Base-by-base conservation (phyloP, 2,329 filamentous ascomycete species). In the Dactylellina parvicollis region DNA sequence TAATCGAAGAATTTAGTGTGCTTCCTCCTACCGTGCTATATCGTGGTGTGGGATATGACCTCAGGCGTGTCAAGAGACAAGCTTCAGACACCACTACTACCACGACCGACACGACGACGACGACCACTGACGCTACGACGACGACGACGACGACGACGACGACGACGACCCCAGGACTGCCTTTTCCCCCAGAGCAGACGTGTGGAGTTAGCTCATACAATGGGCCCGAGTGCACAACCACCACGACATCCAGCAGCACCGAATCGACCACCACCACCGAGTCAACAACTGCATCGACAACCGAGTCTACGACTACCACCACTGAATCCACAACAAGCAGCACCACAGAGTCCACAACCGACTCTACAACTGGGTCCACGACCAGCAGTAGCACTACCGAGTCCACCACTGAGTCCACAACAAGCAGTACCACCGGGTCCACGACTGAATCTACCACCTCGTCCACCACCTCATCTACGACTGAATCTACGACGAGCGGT, bases 1-100 rank as follows among this genome's bases (percentile, higher is more conserved):
- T 18, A 32, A 7, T n/a, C n/a, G n/a, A n/a, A n/a, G n/a, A n/a
- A n/a, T n/a, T n/a, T 47, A 57, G 50, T 28, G 52, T 32, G 44
- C 30, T 36, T 1, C 46, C 34, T 12, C 28, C n/a, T 3, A 22
- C 38, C 16, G 38, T n/a, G 12, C 46, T 4, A 26, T 30, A 26
- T 18, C 30, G 30, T 9, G 49, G 49, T 24, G 49, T 38, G 1
- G 49, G 22, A 10, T 54, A 54, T 38, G 20, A 54, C 22, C 16
- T 44, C 40, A 44, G 12, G 4, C 40, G 16, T 7, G 20, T n/a
- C 20, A 44, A 44, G 22, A 20, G 46, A 40, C 10, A 52, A 28
- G 26, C 20, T n/a, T n/a, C n/a, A 62, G 57, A 24, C 18, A 28
- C 8, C 7, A 28, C 54, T 30, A 26, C 16, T 7, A 10, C 36